Conservation (phyloP, 768 basidiomycete genomes). For the Lentinula boryana region DNA sequence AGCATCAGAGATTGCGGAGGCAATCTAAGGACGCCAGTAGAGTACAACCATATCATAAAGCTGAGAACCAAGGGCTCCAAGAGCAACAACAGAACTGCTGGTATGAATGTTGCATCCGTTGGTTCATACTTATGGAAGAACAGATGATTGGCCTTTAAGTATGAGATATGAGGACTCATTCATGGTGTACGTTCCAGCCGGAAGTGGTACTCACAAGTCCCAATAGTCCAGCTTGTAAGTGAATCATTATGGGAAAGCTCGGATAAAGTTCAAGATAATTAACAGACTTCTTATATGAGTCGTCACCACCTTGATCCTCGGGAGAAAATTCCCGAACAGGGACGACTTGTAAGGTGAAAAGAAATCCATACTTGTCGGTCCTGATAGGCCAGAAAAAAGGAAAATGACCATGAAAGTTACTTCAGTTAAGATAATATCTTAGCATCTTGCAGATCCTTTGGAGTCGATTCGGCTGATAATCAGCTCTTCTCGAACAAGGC, state of each 20-base stretch:
- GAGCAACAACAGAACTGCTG: background rate
- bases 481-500: background rate
- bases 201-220: background rate
- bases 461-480: background rate
- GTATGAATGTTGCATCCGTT: background rate
- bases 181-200: background rate
- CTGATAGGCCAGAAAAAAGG: background rate
- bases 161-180: background rate
- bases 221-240: slow-evolving; percentile 1
- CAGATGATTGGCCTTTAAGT: background rate
- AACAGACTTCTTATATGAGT: slow-evolving; percentile 1
- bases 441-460: background rate
- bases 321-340: background rate
- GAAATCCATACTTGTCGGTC: slow-evolving; percentile 1
- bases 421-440: background rate
- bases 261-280: background rate
- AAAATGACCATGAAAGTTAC: background rate
- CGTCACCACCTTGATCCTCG: slow-evolving; percentile 2
- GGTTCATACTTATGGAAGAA: slow-evolving; percentile 5
- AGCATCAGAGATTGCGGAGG: background rate
- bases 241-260: slow-evolving; percentile 5
- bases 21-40: background rate
- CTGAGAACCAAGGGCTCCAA: background rate
- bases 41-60: background rate
- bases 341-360: background rate